phyloP scores from a whole-genome alignment of 192 early-diverging fungal species.

The Entomortierella parvispora region DNA sequence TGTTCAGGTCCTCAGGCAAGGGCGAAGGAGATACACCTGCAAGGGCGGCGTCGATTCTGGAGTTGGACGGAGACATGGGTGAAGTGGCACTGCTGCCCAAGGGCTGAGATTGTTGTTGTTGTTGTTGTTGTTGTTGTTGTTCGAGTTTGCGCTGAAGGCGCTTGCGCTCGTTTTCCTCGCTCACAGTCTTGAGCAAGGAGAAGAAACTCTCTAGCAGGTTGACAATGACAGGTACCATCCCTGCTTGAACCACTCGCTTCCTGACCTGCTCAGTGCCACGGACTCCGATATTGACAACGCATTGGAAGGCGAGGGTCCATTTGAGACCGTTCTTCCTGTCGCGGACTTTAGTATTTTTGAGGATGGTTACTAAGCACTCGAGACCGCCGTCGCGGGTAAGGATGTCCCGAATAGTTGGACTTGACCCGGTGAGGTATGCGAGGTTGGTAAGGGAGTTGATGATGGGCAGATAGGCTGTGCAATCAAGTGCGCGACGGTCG shows the following conservation, averaged over 20 bases:
- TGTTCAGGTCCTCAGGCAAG: conserved; percentile 24
- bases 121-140: conserved; percentile 8
- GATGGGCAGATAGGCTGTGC: conserved; percentile 86
- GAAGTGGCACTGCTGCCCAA: conserved; percentile 19
- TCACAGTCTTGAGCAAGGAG: conserved; percentile 61
- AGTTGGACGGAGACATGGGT: conserved; percentile 17
- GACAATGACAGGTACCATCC: conserved; percentile 85
- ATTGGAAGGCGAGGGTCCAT: conserved; percentile 86
- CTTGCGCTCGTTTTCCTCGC: conserved; percentile 61
- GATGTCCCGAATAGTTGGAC: conserved; percentile 82
- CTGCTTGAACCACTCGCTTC: conserved; percentile 86
- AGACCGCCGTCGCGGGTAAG: conserved; percentile 90
- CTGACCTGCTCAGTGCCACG: conserved; percentile 83
- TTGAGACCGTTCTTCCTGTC: conserved; percentile 81
- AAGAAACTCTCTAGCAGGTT: conserved; percentile 77
- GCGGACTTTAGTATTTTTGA: conserved; percentile 73
- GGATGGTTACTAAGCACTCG: conserved; percentile 85
- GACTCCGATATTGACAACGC: conserved; percentile 88
- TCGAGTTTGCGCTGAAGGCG: conserved; percentile 38
- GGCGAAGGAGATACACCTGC: conserved; percentile 23
- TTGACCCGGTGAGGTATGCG: conserved; percentile 84
- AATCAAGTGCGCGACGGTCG: conserved; percentile 95
- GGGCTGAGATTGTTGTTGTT: conserved; percentile 27
- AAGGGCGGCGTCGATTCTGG: conserved; percentile 23
- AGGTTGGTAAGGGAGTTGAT: conserved; percentile 91